Base-by-base conservation (phyloP, 441 rosid species). In the Brassica balearica region DNA sequence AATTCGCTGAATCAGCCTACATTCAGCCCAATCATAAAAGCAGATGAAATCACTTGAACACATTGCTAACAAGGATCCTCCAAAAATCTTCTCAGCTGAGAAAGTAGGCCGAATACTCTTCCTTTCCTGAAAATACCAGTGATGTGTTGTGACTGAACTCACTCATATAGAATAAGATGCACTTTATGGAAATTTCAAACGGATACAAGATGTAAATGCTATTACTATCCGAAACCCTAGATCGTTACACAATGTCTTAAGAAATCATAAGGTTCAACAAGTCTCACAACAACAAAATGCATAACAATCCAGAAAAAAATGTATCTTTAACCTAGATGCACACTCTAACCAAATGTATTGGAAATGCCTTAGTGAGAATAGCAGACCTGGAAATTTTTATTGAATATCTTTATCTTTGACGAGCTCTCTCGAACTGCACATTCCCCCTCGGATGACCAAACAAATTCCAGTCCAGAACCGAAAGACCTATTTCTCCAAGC, bases 401-500 rank as follows among this genome's bases (percentile, higher is more conserved):
- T 89, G 92, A 92, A 96, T 74, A 88, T 81, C 83, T 91, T 94
- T 11, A 96, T 88, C 89, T 89, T 94, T 70, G 99, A 90, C 34
- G 98, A 87, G 81, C 97, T 96, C 81, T 96, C 99, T 82, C 97
- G 86, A 71, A 90, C 95, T 81, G 98, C 99, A 87, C 90, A 96
- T 83, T 96, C 99, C 69, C 99, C 98, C 63, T 96, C 98, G 15
- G 92, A 86, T 10, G 99, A 96, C 99, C 99, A 96, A 64, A 84
- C 96, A 62, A 94, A 91, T 86, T 96, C 99, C 85, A 96, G 77
- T n/a, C 97, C 98, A 53, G 98, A 90, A 65, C 99, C 99, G 84
- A 94, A 94, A 53, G 99, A 96, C 79, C 97, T 90, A 82, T 96
- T 92, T 85, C 99, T 94, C 99, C 99, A 96, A 56, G 99, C 99